A percentile compares a stretch with the other conserved stretches of the same genome.
Conservation (phyloP, 805 yeast genomes). For the Metschnikowia matae region DNA sequence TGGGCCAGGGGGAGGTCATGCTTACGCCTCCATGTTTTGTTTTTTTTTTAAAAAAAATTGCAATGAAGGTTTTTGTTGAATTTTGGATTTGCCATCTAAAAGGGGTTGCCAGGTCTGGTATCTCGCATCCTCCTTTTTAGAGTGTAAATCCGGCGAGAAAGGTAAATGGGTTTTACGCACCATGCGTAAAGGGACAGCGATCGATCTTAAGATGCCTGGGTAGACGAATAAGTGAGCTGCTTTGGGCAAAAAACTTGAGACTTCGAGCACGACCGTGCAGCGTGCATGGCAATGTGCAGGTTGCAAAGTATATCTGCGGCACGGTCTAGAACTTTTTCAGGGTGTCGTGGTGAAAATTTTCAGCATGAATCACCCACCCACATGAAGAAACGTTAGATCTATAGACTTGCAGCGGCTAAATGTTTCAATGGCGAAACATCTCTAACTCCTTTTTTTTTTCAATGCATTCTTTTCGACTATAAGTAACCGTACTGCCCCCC, state of each 20-base stretch:
- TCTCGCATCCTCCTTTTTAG: no score
- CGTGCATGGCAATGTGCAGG: neutral
- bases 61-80: neutral
- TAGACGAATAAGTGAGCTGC: neutral
- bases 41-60: neutral
- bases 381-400: neutral
- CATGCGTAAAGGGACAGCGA: neutral
- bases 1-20: neutral
- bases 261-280: neutral
- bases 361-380: neutral
- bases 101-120: neutral
- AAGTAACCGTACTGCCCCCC: neutral
- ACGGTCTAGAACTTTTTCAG: slow-evolving; percentile 1
- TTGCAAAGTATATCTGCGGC: neutral
- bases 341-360: neutral
- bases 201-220: neutral
- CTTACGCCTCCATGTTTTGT: neutral
- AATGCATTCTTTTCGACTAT: neutral
- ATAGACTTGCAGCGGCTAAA: slow-evolving; percentile 1
- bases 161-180: neutral
- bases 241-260: neutral
- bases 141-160: neutral
- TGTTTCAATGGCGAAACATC: neutral
- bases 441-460: neutral
- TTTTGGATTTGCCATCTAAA: neutral